A percentile compares a stretch with the other conserved stretches of the same genome.
Conservation (phyloP, 2,329 filamentous ascomycete species). For the Botrytis galanthina region DNA sequence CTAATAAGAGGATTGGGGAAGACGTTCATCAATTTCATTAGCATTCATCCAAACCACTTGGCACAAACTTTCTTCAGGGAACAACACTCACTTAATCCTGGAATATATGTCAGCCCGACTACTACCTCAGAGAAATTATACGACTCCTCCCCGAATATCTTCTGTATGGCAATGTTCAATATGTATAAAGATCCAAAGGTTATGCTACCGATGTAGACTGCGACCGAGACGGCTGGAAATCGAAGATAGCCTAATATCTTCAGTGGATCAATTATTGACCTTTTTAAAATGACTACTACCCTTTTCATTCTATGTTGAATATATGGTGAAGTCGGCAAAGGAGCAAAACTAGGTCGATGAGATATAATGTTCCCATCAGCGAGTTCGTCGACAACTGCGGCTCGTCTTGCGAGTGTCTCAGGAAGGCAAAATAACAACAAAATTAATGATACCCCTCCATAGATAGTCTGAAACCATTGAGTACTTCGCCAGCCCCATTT, state of each 20-base stretch:
- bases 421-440: slow-evolving; percentile 61
- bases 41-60: no score
- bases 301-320: slow-evolving; percentile 55
- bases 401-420: slow-evolving; percentile 52
- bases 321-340: slow-evolving; percentile 50
- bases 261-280: slow-evolving; percentile 69
- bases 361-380: not conserved
- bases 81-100: no score
- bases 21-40: no score
- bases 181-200: slow-evolving; percentile 75
- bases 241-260: slow-evolving; percentile 68
- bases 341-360: not conserved
- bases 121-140: slow-evolving; percentile 69
- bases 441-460: slow-evolving; percentile 57
- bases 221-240: slow-evolving; percentile 72
- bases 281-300: slow-evolving; percentile 54
- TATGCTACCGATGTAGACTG: slow-evolving; percentile 71
- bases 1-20: no score
- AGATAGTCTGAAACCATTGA: slow-evolving; percentile 74
- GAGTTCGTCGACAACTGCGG: not conserved
- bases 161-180: slow-evolving; percentile 73
- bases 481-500: slow-evolving; percentile 71
- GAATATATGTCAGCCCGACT: slow-evolving; percentile 75
- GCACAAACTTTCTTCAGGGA: no score
- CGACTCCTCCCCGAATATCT: slow-evolving; percentile 62